Conservation (phyloP, 768 basidiomycete genomes). For the Agrocybe praecox region DNA sequence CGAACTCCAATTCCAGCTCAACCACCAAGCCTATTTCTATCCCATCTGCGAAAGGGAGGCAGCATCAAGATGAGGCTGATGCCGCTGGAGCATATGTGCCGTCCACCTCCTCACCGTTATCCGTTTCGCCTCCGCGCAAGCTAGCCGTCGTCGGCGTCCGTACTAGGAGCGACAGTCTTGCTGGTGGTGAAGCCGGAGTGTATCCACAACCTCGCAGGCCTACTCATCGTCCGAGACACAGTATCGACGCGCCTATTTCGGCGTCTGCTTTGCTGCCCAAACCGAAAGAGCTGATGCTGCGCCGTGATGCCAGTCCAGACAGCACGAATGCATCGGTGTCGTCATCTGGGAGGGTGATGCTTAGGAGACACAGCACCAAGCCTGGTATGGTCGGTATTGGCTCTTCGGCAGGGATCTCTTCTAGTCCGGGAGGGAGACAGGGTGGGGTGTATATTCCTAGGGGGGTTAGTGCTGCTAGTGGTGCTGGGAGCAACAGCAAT, state of each 20-base stretch:
- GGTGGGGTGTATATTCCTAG: not conserved
- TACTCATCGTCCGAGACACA: constrained; percentile 65
- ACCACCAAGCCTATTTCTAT: not conserved
- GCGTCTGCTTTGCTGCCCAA: constrained; percentile 45
- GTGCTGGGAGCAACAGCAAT: constrained; percentile 21
- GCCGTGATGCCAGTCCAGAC: constrained; percentile 65
- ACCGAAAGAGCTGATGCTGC: constrained; percentile 49
- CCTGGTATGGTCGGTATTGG: constrained; percentile 22
- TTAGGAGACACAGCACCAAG: constrained; percentile 63
- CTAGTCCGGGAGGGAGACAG: not conserved
- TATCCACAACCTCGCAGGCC: constrained; percentile 55
- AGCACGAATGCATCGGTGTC: constrained; percentile 33
- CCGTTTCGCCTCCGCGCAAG: constrained; percentile 53
- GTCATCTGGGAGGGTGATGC: constrained; percentile 45
- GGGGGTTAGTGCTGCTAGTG: not conserved
- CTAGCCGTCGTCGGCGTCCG: constrained; percentile 52
- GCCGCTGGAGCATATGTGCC: not conserved
- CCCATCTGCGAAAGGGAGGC: not conserved
- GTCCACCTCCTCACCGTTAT: constrained; percentile 36
- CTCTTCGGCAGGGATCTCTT: not conserved
- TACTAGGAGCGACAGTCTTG: constrained; percentile 38
- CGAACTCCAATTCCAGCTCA: not conserved
- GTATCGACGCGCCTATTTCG: constrained; percentile 49
- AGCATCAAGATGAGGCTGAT: constrained; percentile 1
- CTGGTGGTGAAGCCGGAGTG: constrained; percentile 18